These are phyloP conservation scores for Auriculariales sp. DNA, from an alignment of 768 basidiomycete genomes.

Conservation along the genomic window DNA sequence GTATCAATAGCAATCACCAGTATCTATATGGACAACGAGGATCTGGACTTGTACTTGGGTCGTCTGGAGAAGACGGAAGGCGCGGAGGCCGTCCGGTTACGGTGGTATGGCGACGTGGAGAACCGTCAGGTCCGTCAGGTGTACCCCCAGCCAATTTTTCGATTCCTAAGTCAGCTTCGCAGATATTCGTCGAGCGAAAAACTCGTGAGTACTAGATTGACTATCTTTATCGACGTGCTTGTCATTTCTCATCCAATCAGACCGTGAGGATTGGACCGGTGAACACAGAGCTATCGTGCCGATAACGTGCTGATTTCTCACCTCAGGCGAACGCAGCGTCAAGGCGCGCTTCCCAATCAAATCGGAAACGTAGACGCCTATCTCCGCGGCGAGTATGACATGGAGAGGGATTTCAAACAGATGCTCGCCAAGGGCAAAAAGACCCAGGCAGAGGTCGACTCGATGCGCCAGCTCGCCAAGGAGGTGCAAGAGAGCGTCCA, in stretches of 20 bases:
- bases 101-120: constrained; percentile 91
- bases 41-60: constrained; percentile 90
- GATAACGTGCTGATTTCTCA: no score
- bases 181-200: constrained; percentile 82
- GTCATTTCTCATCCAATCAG: no score
- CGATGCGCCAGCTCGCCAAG: constrained; percentile 91
- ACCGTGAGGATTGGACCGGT: constrained; percentile 98
- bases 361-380: constrained; percentile 85
- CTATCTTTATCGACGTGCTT: no score
- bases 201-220: no score
- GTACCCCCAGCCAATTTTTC: no score
- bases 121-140: no score
- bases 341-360: constrained; percentile 73
- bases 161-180: no score
- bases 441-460: constrained; percentile 76
- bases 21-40: constrained; percentile 93
- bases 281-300: no score
- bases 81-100: constrained; percentile 87
- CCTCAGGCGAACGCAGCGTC: no score
- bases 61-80: constrained; percentile 97
- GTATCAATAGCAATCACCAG: constrained; percentile 72
- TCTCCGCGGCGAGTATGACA: constrained; percentile 76
- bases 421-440: constrained; percentile 86
- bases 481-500: constrained; percentile 89
- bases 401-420: constrained; percentile 85